Base-by-base conservation (phyloP, 2,329 filamentous ascomycete species). In the Magnaporthiopsis incrustans region DNA sequence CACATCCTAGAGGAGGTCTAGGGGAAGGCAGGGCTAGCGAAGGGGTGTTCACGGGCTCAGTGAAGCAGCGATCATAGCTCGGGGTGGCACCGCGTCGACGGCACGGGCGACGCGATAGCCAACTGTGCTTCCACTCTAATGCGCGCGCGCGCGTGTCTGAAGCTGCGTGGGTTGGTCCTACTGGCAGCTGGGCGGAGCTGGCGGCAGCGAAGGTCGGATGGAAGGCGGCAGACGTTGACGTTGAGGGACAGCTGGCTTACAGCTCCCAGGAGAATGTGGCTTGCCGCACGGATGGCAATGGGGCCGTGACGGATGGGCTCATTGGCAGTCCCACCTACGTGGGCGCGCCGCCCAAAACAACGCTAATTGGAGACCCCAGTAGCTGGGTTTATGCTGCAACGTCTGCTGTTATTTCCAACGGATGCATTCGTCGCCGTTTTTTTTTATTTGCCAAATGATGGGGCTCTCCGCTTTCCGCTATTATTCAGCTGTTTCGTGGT, bases 1-100 rank as follows among this genome's bases (percentile, higher is more conserved):
- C 92, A 97, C 91, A 96, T 96, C 71, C 71, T 77, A 71, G 66
- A 65, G 27, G 14, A n/a, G 44, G 57, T 59, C 30, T 33, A 44
- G 18, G 35, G 35, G 32, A 60, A 22, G 53, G 57, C 26, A 30
- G 26, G 57, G 26, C 25, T 32, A 12, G 53, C 44, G 44, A 56
- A 27, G 27, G 35, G n/a, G 33, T 15, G 32, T 56, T 63, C 33
- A 63, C 22, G 22, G 33, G 59, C 44, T 33, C 26, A 38, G 50
- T 7, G 58, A 44, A 33, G 62, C 53, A 30, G 27, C 61, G 26
- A 59, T 60, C 57, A 64, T 64, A 60, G 58, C 62, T 30, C 44
- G 27, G 15, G 26, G 27, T 4, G 26, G 60, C 44, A 32, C 44
- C 38, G 60, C 60, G 60, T 38, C 33, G 26, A 32, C 60, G 26